These are phyloP conservation scores for Chrysochromulina parva DNA, from an alignment of 78 protist species.

Conservation along the genomic window DNA sequence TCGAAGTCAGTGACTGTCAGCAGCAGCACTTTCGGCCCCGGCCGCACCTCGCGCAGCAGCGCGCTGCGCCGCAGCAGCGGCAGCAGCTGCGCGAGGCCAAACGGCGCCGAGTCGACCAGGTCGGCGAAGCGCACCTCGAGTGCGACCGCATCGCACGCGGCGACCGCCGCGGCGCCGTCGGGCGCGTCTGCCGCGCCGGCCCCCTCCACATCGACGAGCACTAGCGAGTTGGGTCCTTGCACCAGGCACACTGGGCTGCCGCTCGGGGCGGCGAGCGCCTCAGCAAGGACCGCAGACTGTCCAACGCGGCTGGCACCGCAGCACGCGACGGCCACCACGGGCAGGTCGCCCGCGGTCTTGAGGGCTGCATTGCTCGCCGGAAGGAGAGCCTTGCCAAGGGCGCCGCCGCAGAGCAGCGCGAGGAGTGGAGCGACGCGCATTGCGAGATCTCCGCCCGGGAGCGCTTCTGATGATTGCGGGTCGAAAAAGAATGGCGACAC, in stretches of 20 bases:
- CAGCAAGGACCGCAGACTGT: not conserved
- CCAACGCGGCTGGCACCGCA: not conserved
- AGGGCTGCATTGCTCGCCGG: too few relatives aligned
- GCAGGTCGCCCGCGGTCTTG: not conserved
- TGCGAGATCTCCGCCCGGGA: too few relatives aligned
- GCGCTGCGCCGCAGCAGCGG: not conserved
- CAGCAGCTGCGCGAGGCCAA: not conserved
- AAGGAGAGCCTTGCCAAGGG: too few relatives aligned
- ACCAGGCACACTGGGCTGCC: not conserved
- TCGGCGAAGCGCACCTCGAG: not conserved
- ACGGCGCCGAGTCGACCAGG: not conserved
- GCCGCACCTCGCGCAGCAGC: not conserved
- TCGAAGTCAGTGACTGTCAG: not conserved
- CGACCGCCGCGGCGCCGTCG: not conserved
- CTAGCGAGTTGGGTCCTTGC: not conserved
- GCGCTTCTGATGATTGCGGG: too few relatives aligned
- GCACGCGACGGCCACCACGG: not conserved
- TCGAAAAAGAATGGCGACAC: too few relatives aligned
- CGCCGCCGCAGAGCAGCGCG: too few relatives aligned
- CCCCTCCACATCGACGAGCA: too few relatives aligned
- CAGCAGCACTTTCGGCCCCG: not conserved
- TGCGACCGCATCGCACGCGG: not conserved
- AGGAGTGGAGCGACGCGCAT: too few relatives aligned
- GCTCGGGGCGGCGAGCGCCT: not conserved
- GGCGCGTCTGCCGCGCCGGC: not conserved